Conservation (phyloP, 2,329 filamentous ascomycete species). For the Chaetomiaceae sp. region DNA sequence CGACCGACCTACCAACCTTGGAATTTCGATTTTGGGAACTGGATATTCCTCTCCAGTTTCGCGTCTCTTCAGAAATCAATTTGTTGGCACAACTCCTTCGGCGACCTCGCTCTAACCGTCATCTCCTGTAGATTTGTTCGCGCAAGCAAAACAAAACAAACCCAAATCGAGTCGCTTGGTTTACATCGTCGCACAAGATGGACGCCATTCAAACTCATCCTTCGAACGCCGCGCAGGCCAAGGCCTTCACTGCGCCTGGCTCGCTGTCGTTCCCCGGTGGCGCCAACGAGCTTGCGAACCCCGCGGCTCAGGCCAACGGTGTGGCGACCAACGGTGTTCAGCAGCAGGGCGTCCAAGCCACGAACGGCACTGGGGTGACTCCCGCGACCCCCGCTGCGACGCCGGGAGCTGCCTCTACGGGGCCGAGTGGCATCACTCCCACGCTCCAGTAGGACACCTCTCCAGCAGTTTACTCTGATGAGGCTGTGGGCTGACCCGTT, state of each 20-base stretch:
- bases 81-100: neutral
- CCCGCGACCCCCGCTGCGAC: conserved; percentile 89
- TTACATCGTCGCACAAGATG: conserved; percentile 50
- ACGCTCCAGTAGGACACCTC: conserved; percentile 87
- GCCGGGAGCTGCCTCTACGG: conserved; percentile 73
- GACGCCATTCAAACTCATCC: conserved; percentile 90
- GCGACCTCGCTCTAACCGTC: neutral
- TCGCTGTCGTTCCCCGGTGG: conserved; percentile 89
- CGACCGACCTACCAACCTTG: neutral
- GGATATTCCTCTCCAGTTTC: neutral
- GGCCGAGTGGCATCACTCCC: conserved; percentile 77
- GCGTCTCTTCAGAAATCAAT: neutral
- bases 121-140: conserved; percentile 29
- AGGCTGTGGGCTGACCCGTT: conserved; percentile 50
- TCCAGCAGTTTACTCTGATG: conserved; percentile 32
- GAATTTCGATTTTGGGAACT: neutral
- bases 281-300: conserved; percentile 76
- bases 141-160: conserved; percentile 10
- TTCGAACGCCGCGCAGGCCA: conserved; percentile 84
- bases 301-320: conserved; percentile 53
- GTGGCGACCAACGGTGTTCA: conserved; percentile 42
- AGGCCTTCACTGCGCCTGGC: conserved; percentile 88
- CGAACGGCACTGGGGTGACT: conserved; percentile 73
- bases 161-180: conserved; percentile 11
- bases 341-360: conserved; percentile 54